Evolutionary conservation across 1,284 basidiomycete genomes (phyloP).

Genomic region (Ceratobasidium sp.): DNA sequence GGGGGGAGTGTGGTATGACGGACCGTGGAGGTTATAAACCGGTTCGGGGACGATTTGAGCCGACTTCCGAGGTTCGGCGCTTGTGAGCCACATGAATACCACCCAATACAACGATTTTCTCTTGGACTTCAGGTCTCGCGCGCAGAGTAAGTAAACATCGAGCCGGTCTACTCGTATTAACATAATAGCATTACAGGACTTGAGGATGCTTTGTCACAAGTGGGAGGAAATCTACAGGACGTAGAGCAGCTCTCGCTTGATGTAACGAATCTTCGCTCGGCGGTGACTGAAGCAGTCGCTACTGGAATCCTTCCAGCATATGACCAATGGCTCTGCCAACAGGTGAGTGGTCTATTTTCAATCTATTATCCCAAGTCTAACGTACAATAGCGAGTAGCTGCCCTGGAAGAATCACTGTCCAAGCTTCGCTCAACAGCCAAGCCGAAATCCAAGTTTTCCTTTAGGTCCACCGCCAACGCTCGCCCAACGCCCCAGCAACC

Average conservation of each 20-base stretch:
- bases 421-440: slow-evolving; percentile 18
- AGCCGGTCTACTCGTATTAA: not conserved
- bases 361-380: not conserved
- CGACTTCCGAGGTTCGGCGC: slow-evolving; percentile 24
- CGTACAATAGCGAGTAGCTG: not conserved
- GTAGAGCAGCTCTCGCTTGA: slow-evolving; percentile 21
- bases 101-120: slow-evolving; percentile 31
- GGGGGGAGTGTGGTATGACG: slow-evolving; percentile 60
- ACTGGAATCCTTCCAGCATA: slow-evolving; percentile 25
- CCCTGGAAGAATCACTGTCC: slow-evolving; percentile 20
- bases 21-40: too few species aligned
- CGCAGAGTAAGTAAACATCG: slow-evolving; percentile 5
- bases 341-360: not conserved
- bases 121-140: slow-evolving; percentile 14
- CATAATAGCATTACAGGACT: not conserved
- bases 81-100: slow-evolving; percentile 21
- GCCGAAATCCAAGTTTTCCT: slow-evolving; percentile 39
- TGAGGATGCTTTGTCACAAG: slow-evolving; percentile 15
- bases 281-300: slow-evolving; percentile 23
- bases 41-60: slow-evolving; percentile 9
- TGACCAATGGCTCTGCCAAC: slow-evolving; percentile 34
- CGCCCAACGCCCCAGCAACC: not conserved
- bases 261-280: slow-evolving; percentile 15
- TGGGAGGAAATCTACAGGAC: not conserved
- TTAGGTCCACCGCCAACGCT: slow-evolving; percentile 13